Evolutionary conservation across 495 filamentous ascomycete genomes (phyloP), one percentile per base, ranked within the genome.

Genomic region (Talaromyces nanjingensis): DNA sequence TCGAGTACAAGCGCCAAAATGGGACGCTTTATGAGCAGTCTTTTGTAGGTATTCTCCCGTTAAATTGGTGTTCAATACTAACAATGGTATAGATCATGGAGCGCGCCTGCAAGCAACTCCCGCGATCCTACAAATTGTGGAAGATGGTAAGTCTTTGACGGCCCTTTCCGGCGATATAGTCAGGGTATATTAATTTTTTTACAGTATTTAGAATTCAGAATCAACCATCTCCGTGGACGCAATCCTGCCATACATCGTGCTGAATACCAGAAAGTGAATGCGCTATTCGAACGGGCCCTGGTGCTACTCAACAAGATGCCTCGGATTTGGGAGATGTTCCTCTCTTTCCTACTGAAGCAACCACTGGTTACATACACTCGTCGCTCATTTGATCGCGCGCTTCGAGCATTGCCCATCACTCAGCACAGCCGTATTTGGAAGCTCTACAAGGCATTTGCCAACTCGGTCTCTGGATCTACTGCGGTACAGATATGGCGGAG

Each of bases 221-320:
- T 79, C 49, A 90, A 89, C 65, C 92, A 98, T 75, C 81, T 97
- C 63, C 82, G 84, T 34, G 88, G 88, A 70, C 87, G 92, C 68
- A 97, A 97, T 72, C 85, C 93, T 42, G 90, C 89, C 64, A 85
- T 87, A 42, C 91, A 91, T 74, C 85, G 85, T 31, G 79, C 85
- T 60, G 93, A 98, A 70, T 98, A 89, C 73, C 82, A 84, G 67
- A 97, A 97, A 73, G 93, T 99, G 71, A 98, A 99, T 73, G 84
- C 92, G 55, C 85, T 97, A 31, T 99, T 97, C 69, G 96, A 99
- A 76, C 86, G 91, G 67, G 93, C 96, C 9, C 79, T 99, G 39
- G 90, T 98, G 65, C 82, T 99, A 8, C 84, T 99, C 67, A 97
- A 98, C 79, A 99, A 99, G 76, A 99, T 99, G 96, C 96, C 96